Evolutionary conservation across 441 rosid species (phyloP).

Genomic region (Bocquillonia castaneifolia): DNA sequence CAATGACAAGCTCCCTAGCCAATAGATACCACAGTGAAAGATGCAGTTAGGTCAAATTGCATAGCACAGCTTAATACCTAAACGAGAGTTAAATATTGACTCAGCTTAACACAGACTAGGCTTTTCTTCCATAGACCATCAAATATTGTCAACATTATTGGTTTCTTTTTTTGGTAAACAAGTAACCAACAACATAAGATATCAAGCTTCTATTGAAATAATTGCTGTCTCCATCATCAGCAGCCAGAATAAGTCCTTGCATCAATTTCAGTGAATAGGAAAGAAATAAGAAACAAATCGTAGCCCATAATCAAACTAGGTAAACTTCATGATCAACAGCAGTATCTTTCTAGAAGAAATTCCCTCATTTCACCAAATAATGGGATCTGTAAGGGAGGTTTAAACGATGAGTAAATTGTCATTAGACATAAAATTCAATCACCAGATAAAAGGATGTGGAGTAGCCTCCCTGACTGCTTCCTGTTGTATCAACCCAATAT

Average conservation of each 20-base stretch:
- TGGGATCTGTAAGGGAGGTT: not conserved
- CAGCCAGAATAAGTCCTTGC: not conserved
- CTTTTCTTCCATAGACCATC: not conserved
- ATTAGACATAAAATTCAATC: conserved; percentile 16
- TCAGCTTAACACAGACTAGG: not conserved
- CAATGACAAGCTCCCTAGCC: conserved; percentile 5
- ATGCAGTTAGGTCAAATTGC: not conserved
- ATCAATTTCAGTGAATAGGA: not conserved
- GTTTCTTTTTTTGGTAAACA: not conserved
- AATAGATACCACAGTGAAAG: not conserved
- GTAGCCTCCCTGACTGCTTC: conserved; percentile 40
- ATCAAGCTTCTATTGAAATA: not conserved
- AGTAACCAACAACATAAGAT: not conserved
- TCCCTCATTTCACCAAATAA: not conserved
- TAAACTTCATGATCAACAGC: conserved; percentile 35
- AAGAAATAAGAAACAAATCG: not conserved
- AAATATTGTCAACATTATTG: not conserved
- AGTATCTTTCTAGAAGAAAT: not conserved
- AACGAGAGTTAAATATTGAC: not conserved
- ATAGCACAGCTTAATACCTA: not conserved
- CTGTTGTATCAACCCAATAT: conserved; percentile 83
- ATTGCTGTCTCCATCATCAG: not conserved
- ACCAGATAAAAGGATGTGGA: conserved; percentile 88
- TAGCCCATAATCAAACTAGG: not conserved
- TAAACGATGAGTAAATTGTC: not conserved